phyloP scores from a whole-genome alignment of 1,284 basidiomycete species.

The Porodaedalea pini region DNA sequence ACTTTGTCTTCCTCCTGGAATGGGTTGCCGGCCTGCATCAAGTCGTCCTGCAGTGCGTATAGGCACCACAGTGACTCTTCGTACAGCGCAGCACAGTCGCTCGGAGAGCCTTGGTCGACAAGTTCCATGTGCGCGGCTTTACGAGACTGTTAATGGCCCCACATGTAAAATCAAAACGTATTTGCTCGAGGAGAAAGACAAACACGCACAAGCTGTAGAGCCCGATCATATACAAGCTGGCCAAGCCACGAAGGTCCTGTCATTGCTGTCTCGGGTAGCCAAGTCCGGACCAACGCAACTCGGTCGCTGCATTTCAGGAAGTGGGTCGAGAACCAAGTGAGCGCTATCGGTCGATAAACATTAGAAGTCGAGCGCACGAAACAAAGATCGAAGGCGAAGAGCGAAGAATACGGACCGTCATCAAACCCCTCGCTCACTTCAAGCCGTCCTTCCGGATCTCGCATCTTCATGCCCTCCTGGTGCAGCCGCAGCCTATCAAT shows the following conservation, averaged over 20 bases:
- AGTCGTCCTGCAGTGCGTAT: slow-evolving; percentile 86
- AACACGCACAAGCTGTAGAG: slow-evolving; percentile 55
- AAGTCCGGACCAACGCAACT: slow-evolving; percentile 73
- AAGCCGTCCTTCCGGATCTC: slow-evolving; percentile 68
- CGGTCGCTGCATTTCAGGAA: slow-evolving; percentile 77
- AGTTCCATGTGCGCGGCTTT: slow-evolving; percentile 91
- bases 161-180: background rate
- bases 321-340: slow-evolving; percentile 73
- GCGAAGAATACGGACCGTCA: slow-evolving; percentile 57
- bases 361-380: background rate
- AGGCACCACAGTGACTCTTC: slow-evolving; percentile 93
- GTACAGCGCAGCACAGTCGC: slow-evolving; percentile 90
- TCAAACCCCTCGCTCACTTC: slow-evolving; percentile 73
- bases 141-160: slow-evolving; percentile 77
- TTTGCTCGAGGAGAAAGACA: background rate
- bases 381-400: slow-evolving; percentile 9
- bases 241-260: slow-evolving; percentile 74
- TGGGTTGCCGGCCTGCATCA: slow-evolving; percentile 78
- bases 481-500: slow-evolving; percentile 72
- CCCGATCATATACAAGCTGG: slow-evolving; percentile 79
- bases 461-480: slow-evolving; percentile 73
- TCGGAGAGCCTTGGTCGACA: slow-evolving; percentile 71
- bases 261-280: slow-evolving; percentile 71
- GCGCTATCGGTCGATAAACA: slow-evolving; percentile 43
- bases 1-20: slow-evolving; percentile 82